A percentile compares a stretch with the other conserved stretches of the same genome.
Conservation (phyloP, 495 filamentous ascomycete species). For the Wilcoxina mikolae region DNA sequence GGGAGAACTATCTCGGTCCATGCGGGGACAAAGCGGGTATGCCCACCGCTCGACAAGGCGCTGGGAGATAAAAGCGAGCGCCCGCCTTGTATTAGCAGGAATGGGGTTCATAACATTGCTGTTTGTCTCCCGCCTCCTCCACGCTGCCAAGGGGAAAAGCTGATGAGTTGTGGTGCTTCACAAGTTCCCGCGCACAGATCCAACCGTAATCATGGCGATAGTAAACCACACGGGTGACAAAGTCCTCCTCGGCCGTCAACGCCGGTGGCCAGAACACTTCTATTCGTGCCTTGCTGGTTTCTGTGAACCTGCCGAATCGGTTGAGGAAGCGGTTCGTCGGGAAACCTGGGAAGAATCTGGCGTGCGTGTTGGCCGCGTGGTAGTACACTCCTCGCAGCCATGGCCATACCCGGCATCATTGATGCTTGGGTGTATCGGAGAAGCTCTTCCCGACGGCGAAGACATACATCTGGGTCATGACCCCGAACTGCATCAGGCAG, state of each 20-base stretch:
- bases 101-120: constrained; percentile 37
- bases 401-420: constrained; percentile 80
- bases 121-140: background rate
- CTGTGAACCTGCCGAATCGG: constrained; percentile 82
- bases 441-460: constrained; percentile 68
- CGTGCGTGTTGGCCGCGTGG: constrained; percentile 67
- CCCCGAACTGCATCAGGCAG: constrained; percentile 72
- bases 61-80: constrained; percentile 33
- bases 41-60: constrained; percentile 61
- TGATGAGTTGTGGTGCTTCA: constrained; percentile 26
- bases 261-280: constrained; percentile 61
- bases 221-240: constrained; percentile 57
- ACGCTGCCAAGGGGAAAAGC: background rate
- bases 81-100: constrained; percentile 59
- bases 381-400: constrained; percentile 86
- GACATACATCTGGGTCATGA: constrained; percentile 71
- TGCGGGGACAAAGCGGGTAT: constrained; percentile 79
- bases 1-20: constrained; percentile 70
- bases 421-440: constrained; percentile 89
- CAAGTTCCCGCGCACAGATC: constrained; percentile 85
- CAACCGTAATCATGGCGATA: constrained; percentile 88
- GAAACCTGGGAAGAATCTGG: constrained; percentile 96
- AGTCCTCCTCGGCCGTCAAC: constrained; percentile 70
- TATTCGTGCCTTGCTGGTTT: constrained; percentile 89
- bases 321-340: constrained; percentile 86